Evolutionary conservation across 306 rosid genomes (phyloP), one percentile per base, ranked within the genome.

Genomic region (Mimosa pudica): DNA sequence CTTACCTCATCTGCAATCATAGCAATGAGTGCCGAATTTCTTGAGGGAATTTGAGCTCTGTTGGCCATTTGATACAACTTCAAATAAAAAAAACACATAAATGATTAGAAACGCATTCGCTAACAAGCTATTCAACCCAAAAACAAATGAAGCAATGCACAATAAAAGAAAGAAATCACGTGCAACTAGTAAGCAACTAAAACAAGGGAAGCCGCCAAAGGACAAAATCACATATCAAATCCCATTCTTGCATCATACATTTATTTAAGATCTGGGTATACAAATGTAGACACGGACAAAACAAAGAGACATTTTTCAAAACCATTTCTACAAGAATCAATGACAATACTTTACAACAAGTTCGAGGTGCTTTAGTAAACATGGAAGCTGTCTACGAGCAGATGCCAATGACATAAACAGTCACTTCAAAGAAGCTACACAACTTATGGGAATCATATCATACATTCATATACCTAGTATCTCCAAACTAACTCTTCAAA

Each of bases 1-100:
- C 71, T 33, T 70, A 90, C 92, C 92, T 90, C 94, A 77, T 90
- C 94, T n/a, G 90, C 94, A 80, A 90, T 90, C 94, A 90, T 88
- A 16, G 92, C 86, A 76, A 88, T 90, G 66, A 88, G 92, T 0
- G 92, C 89, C 4, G 94, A 87, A 73, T 62, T 90, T 47, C 64
- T 83, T 7, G 82, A 80, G 2, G 88, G 87, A 66, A 85, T 80
- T 65, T 35, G 73, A 78, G 78, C 79, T 82, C 85, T 85, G 49
- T 86, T 87, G 2, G 92, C 94, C 94, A 90, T 90, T 80, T 68
- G 61, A 10, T 74, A 18, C 6, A 11, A 20, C 75, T 70, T 71
- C n/a, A 47, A 47, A 30, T 10, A 70, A 45, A 44, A 18, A 18
- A 70, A 2, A n/a, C 4, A 0, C 41, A 20, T 20, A 41, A 42